These are phyloP conservation scores for Lipomyces kockii DNA, from an alignment of 805 yeast species.

Conservation along the genomic window DNA sequence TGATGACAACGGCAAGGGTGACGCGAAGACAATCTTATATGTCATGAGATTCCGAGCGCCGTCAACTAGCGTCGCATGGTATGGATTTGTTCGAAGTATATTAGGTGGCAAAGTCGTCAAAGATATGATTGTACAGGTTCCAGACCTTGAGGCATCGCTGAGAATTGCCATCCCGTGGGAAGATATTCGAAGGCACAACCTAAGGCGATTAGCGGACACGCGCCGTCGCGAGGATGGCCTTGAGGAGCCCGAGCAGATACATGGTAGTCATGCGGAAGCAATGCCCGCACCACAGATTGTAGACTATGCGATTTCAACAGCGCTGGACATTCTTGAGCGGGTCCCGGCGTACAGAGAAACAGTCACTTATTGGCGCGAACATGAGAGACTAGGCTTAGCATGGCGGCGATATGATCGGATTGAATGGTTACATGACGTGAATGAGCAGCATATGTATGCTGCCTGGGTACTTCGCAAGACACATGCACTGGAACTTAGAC, in stretches of 20 bases:
- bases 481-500: constrained; percentile 67
- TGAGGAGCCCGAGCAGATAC: not conserved
- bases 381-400: constrained; percentile 55
- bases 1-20: constrained; percentile 22
- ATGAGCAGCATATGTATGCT: constrained; percentile 51
- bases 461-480: constrained; percentile 52
- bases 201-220: constrained; percentile 4
- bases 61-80: constrained; percentile 65
- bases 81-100: constrained; percentile 57
- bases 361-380: constrained; percentile 39
- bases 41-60: constrained; percentile 61
- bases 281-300: constrained; percentile 37
- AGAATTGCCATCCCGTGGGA: constrained; percentile 54
- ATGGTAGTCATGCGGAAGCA: not conserved
- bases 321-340: constrained; percentile 46
- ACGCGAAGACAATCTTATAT: constrained; percentile 48
- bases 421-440: constrained; percentile 65
- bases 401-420: constrained; percentile 74
- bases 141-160: constrained; percentile 53
- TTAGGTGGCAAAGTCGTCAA: constrained; percentile 48
- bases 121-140: constrained; percentile 51
- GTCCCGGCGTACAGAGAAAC: constrained; percentile 33
- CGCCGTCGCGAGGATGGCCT: constrained; percentile 5
- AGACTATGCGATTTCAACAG: constrained; percentile 49
- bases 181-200: constrained; percentile 16